Evolutionary conservation across 306 rosid species (phyloP).

Genomic region (Delonix regia): DNA sequence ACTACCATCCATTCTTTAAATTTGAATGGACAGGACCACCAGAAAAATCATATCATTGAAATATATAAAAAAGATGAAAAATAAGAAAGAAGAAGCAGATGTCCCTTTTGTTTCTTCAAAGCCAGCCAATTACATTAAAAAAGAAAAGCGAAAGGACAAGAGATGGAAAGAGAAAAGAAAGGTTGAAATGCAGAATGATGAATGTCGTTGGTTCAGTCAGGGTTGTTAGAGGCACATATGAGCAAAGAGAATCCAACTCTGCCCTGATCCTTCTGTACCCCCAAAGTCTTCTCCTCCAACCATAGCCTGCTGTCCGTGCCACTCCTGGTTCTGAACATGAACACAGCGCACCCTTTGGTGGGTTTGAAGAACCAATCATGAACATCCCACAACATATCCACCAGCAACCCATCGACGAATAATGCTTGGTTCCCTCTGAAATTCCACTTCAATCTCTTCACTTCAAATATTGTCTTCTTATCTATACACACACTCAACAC

Average conservation of each 20-base stretch:
- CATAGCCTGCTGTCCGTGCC: conserved; percentile 82
- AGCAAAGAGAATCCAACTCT: conserved; percentile 66
- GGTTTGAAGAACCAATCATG: conserved; percentile 84
- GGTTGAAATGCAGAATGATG: not conserved
- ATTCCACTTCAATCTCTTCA: conserved; percentile 82
- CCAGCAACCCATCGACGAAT: conserved; percentile 80
- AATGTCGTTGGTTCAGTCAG: conserved; percentile 41
- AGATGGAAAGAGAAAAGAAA: not conserved
- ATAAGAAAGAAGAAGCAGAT: not conserved
- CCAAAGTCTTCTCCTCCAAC: conserved; percentile 76
- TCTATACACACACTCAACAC: conserved; percentile 62
- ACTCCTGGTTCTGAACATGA: conserved; percentile 87
- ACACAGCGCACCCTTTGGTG: conserved; percentile 53
- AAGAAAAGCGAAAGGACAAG: not conserved
- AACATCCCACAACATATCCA: conserved; percentile 97
- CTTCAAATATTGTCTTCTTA: conserved; percentile 64
- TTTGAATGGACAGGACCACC: not conserved
- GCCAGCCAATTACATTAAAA: not conserved
- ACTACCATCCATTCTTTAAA: conserved; percentile 3
- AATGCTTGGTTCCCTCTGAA: conserved; percentile 91
- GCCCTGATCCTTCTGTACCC: conserved; percentile 43
- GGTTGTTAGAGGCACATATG: conserved; percentile 71
- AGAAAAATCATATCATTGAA: not conserved
- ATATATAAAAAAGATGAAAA: not conserved
- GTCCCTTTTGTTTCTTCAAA: not conserved